Conservation (phyloP, 2,329 filamentous ascomycete genomes). For the Diplodia mutila region DNA sequence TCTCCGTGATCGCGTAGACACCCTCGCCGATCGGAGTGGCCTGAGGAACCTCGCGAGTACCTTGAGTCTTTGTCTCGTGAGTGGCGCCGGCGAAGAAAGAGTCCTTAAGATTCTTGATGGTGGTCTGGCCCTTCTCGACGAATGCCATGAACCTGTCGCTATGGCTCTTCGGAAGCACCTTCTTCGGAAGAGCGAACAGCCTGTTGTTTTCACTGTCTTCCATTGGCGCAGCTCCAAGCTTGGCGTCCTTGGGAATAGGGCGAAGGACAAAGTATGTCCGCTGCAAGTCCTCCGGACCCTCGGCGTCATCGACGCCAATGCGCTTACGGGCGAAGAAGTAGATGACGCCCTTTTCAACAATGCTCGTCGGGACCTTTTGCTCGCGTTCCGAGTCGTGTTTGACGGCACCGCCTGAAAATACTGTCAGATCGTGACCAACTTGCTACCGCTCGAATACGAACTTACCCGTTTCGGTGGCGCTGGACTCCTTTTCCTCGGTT, state of each 20-base stretch:
- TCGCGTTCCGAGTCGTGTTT: conserved; percentile 56
- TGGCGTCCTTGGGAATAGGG: conserved; percentile 71
- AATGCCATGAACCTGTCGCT: conserved; percentile 78
- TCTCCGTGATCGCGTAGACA: conserved; percentile 78
- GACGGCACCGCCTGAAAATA: conserved; percentile 44
- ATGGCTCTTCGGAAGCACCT: conserved; percentile 71
- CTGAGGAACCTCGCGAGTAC: conserved; percentile 68
- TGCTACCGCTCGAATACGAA: neutral
- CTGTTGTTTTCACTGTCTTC: conserved; percentile 66
- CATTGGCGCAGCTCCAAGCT: conserved; percentile 63
- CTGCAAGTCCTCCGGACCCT: conserved; percentile 71
- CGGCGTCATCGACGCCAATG: conserved; percentile 72
- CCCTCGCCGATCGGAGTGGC: conserved; percentile 81
- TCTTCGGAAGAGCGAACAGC: conserved; percentile 80
- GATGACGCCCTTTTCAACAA: conserved; percentile 85
- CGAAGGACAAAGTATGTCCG: conserved; percentile 80
- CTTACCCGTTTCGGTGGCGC: neutral
- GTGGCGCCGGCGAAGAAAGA: conserved; percentile 68
- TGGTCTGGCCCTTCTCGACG: conserved; percentile 72
- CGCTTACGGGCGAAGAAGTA: conserved; percentile 88
- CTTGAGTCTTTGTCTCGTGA: conserved; percentile 76
- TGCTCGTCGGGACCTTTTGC: conserved; percentile 59
- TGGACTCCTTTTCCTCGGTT: neutral
- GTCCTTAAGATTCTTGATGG: conserved; percentile 71
- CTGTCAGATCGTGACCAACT: neutral